Conservation (phyloP, 1,284 basidiomycete genomes). For the Exobasidium cylindrosporum region DNA sequence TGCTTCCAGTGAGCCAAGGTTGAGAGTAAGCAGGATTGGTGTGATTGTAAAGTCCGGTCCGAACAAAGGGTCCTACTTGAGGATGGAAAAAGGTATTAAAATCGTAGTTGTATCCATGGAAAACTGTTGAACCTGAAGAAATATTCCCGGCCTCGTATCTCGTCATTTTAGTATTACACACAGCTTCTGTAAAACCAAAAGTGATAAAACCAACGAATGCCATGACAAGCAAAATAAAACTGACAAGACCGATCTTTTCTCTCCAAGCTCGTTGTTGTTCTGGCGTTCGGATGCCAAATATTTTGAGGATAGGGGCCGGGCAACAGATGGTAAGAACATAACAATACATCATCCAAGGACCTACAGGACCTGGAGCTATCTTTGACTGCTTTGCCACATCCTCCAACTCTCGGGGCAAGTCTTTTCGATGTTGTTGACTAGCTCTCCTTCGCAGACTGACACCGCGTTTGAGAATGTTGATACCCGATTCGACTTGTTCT, state of each 20-base stretch:
- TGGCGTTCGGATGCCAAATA: conserved; percentile 76
- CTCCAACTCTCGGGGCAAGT: conserved; percentile 35
- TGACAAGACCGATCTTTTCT: conserved; percentile 93
- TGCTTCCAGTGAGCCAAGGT: conserved; percentile 73
- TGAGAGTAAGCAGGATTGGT: conserved; percentile 79
- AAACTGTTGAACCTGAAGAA: conserved; percentile 76
- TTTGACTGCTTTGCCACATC: conserved; percentile 28
- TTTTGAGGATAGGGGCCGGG: conserved; percentile 62
- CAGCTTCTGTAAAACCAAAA: conserved; percentile 94
- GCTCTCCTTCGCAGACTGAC: conserved; percentile 46
- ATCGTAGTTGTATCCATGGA: conserved; percentile 90
- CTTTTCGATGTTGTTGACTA: conserved; percentile 32
- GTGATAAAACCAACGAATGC: conserved; percentile 93
- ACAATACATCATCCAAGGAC: conserved; percentile 95
- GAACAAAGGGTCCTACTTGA: conserved; percentile 31
- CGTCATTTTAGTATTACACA: conserved; percentile 80
- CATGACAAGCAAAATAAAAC: conserved; percentile 78
- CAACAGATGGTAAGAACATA: conserved; percentile 79
- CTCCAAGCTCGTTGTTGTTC: conserved; percentile 96
- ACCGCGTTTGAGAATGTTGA: conserved; percentile 54
- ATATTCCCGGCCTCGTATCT: conserved; percentile 77
- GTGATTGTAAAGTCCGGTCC: conserved; percentile 67
- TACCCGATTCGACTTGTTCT: conserved; percentile 52
- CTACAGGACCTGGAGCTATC: conserved; percentile 69
- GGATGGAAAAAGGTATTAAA: conserved; percentile 68